Evolutionary conservation across 768 basidiomycete species (phyloP).

Genomic region (Boletellus sp.): DNA sequence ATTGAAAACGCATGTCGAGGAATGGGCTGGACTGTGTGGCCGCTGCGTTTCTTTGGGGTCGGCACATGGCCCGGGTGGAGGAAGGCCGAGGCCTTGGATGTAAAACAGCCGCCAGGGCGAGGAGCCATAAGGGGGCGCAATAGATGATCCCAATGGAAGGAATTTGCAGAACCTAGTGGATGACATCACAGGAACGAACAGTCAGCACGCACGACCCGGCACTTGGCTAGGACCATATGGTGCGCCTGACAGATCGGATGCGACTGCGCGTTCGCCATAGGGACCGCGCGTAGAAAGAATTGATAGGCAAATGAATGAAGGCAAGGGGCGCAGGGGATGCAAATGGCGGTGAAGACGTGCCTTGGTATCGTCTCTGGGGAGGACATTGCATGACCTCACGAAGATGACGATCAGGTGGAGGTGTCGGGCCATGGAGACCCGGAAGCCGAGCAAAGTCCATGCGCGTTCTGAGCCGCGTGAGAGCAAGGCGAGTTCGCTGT

Average conservation of each 20-base stretch:
- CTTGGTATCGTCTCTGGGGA: constrained; percentile 9
- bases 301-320: neutral
- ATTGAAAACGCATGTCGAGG: neutral
- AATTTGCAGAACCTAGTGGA: neutral
- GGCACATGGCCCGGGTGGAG: neutral
- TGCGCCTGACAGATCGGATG: constrained; percentile 2
- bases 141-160: neutral
- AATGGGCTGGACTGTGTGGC: neutral
- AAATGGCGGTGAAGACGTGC: neutral
- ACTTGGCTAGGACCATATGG: too few relatives aligned
- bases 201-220: neutral
- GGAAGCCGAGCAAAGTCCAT: neutral
- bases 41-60: neutral
- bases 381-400: constrained; percentile 4
- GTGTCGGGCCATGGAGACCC: neutral
- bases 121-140: constrained; percentile 4
- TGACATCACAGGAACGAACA: neutral
- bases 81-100: neutral
- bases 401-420: neutral
- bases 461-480: neutral
- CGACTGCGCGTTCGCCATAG: neutral
- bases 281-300: neutral
- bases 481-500: neutral
- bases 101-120: neutral
- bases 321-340: neutral